These are phyloP conservation scores for Xylaria digitata DNA, from an alignment of 2,329 filamentous ascomycete species.

Conservation along the genomic window DNA sequence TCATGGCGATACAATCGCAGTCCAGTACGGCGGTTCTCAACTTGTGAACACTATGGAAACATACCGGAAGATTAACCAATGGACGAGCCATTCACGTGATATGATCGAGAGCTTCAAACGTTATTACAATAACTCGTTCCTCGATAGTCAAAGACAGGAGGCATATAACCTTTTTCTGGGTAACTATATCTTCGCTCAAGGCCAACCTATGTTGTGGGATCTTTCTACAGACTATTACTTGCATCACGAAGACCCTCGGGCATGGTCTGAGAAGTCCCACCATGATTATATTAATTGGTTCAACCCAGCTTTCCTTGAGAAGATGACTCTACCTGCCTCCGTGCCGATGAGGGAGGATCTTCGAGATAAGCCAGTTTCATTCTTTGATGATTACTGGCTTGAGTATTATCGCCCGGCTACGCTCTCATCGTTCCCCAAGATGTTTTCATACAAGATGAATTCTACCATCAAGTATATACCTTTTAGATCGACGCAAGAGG, in stretches of 20 bases:
- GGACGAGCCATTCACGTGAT: conserved; percentile 95
- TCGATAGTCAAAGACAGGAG: conserved; percentile 97
- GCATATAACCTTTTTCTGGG: conserved; percentile 97
- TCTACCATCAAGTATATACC: conserved; percentile 87
- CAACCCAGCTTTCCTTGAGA: conserved; percentile 76
- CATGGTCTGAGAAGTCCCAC: conserved; percentile 70
- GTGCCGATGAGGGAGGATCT: conserved; percentile 53
- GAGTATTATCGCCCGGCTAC: conserved; percentile 94
- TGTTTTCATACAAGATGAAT: conserved; percentile 93
- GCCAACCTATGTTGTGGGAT: conserved; percentile 97
- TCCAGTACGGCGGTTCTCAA: conserved; percentile 97
- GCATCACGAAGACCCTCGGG: conserved; percentile 85
- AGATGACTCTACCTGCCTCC: conserved; percentile 67
- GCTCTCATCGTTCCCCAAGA: conserved; percentile 88
- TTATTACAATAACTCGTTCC: conserved; percentile 98
- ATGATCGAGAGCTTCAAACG: conserved; percentile 99
- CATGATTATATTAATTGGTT: conserved; percentile 92
- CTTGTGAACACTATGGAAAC: conserved; percentile 99
- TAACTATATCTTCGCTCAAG: conserved; percentile 89
- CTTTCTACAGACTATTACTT: conserved; percentile 94
- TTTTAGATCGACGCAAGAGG: conserved; percentile 76
- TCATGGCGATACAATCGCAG: conserved; percentile 96
- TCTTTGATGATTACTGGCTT: conserved; percentile 94
- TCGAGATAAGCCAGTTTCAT: conserved; percentile 61
- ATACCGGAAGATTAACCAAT: conserved; percentile 98